These are phyloP conservation scores for Neoboletus brunneissimus DNA, from an alignment of 768 basidiomycete species.

Conservation along the genomic window DNA sequence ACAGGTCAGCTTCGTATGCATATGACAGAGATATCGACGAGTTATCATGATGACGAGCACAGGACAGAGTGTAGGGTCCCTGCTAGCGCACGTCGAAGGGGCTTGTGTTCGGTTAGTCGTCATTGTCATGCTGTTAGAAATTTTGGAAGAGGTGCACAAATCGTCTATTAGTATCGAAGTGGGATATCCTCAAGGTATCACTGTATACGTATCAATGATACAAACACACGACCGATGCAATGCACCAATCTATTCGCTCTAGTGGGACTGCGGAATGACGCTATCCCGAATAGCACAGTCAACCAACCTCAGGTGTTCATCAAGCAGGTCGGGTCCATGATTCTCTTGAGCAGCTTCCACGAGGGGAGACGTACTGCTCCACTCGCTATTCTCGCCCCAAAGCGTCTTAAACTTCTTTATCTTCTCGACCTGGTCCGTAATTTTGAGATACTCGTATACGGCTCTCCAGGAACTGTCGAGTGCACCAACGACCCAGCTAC, in stretches of 20 bases:
- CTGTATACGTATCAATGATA: too few species aligned
- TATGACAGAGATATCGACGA: background rate
- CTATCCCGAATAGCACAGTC: too few species aligned
- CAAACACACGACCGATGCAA: background rate
- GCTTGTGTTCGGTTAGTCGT: too few species aligned
- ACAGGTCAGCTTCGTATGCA: background rate
- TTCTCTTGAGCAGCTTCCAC: background rate
- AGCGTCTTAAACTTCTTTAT: conserved; percentile 15
- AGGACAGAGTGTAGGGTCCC: background rate
- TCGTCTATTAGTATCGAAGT: background rate
- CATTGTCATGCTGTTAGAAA: background rate
- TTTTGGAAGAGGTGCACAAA: background rate
- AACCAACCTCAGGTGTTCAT: conserved; percentile 1
- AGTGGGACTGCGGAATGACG: background rate
- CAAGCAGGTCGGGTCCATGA: background rate
- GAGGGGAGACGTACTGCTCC: conserved; percentile 5
- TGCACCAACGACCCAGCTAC: conserved; percentile 39
- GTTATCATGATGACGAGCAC: background rate
- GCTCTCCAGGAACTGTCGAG: conserved; percentile 38
- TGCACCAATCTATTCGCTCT: background rate
- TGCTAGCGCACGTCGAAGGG: background rate
- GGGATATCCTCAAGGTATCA: background rate
- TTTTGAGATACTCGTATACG: conserved; percentile 25
- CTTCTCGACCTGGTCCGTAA: conserved; percentile 10
- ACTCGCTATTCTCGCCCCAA: conserved; percentile 33